Conservation (phyloP, 2,329 filamentous ascomycete species). For the Trichothecium sympodiale region DNA sequence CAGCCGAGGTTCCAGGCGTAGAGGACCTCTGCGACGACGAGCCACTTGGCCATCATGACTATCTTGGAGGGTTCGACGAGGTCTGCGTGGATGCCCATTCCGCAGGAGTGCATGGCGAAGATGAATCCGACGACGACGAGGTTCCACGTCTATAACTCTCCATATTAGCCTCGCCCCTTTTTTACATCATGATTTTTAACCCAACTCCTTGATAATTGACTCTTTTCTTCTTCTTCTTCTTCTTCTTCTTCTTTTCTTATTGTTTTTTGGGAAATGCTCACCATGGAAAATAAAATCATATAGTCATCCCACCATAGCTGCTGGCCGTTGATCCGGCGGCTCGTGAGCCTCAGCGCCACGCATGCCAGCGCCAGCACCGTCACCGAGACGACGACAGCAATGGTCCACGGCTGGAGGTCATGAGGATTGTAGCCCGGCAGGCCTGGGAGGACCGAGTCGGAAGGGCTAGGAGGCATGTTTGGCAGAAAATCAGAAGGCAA, state of each 20-base stretch:
- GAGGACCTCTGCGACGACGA: constrained; percentile 34
- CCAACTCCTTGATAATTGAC: too few relatives aligned
- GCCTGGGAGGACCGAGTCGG: constrained; percentile 10
- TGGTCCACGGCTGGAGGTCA: constrained; percentile 30
- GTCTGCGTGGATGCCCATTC: constrained; percentile 36
- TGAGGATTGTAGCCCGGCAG: constrained; percentile 20
- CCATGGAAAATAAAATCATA: constrained; percentile 36
- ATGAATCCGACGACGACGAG: constrained; percentile 33
- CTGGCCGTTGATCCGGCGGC: constrained; percentile 29
- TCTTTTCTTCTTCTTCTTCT: too few relatives aligned
- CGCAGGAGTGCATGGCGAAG: constrained; percentile 32
- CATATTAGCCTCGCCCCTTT: too few relatives aligned
- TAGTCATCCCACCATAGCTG: constrained; percentile 40
- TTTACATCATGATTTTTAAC: too few relatives aligned
- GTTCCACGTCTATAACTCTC: constrained; percentile 23
- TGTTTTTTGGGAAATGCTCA: constrained; percentile 10
- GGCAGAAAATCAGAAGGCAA: too few relatives aligned
- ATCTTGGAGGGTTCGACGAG: constrained; percentile 22
- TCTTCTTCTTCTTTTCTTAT: too few relatives aligned
- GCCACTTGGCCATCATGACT: constrained; percentile 32
- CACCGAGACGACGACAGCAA: constrained; percentile 26
- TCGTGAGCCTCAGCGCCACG: constrained; percentile 27
- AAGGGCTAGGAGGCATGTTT: neutral
- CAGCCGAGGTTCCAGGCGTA: constrained; percentile 36
- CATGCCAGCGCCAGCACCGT: constrained; percentile 26